Evolutionary conservation across 768 basidiomycete species (phyloP).

Genomic region (Russula dissimulans): DNA sequence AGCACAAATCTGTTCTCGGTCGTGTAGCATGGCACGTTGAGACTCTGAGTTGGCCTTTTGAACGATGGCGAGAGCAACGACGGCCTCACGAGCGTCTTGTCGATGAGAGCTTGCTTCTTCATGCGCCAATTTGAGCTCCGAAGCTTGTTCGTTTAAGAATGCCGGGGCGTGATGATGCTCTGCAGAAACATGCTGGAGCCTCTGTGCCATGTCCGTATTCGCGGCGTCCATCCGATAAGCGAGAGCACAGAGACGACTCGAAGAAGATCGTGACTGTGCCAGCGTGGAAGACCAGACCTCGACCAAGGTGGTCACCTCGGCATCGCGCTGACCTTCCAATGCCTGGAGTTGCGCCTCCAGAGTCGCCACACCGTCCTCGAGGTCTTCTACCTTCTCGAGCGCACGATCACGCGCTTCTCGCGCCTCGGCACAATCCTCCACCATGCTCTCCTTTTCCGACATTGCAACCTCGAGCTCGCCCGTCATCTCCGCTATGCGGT

Average conservation of each 20-base stretch:
- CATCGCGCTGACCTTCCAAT: slow-evolving; percentile 22
- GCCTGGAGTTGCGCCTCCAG: slow-evolving; percentile 25
- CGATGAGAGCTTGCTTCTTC: neutral
- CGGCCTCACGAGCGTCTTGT: slow-evolving; percentile 4
- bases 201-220: neutral
- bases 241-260: neutral
- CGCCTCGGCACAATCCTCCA: slow-evolving; percentile 76
- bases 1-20: slow-evolving; percentile 8
- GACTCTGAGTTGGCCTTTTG: slow-evolving; percentile 1
- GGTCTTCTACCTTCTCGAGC: slow-evolving; percentile 41
- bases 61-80: slow-evolving; percentile 6
- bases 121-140: neutral
- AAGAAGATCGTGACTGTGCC: slow-evolving; percentile 3
- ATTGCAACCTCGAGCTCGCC: slow-evolving; percentile 55
- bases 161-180: neutral
- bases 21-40: neutral
- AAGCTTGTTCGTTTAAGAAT: slow-evolving; percentile 1
- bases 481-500: slow-evolving; percentile 60
- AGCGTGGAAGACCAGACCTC: slow-evolving; percentile 18
- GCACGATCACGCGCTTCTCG: slow-evolving; percentile 65
- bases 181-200: neutral
- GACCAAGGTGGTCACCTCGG: slow-evolving; percentile 24
- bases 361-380: slow-evolving; percentile 55
- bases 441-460: slow-evolving; percentile 69
- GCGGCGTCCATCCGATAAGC: neutral